phyloP scores from a whole-genome alignment of 2,329 filamentous ascomycete species.

The Fusarium longipes region DNA sequence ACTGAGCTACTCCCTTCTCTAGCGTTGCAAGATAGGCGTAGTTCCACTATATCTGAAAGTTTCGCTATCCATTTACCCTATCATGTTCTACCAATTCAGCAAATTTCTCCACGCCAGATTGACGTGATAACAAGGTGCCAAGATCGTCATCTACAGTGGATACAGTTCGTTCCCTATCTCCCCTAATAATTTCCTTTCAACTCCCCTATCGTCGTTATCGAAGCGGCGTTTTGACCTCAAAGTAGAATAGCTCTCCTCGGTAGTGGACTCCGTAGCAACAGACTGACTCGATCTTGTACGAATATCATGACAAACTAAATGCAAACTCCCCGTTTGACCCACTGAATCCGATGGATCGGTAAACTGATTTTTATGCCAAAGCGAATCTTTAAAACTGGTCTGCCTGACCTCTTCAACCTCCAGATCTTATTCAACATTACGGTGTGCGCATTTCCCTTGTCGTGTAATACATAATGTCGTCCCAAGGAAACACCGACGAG shows the following conservation, averaged over 20 bases:
- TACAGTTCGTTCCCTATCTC: background rate
- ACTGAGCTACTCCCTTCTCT: background rate
- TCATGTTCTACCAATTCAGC: background rate
- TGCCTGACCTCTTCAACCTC: background rate
- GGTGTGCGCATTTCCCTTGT: too few species aligned
- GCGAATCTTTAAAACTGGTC: background rate
- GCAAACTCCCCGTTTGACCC: slow-evolving; percentile 22
- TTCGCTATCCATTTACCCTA: too few species aligned
- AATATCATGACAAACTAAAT: background rate
- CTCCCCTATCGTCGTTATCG: background rate
- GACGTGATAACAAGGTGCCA: slow-evolving; percentile 22
- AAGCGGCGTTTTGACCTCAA: background rate
- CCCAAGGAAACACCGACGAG: background rate
- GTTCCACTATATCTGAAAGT: background rate
- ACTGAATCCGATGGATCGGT: slow-evolving; percentile 5
- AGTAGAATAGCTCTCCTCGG: background rate
- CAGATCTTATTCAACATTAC: too few species aligned
- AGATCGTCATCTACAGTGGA: background rate
- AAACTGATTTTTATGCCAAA: background rate
- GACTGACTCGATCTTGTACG: slow-evolving; percentile 10
- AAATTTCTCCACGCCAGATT: slow-evolving; percentile 17
- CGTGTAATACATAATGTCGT: background rate
- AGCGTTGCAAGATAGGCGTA: background rate
- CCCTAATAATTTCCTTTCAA: fast-evolving
- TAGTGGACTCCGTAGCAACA: background rate